phyloP scores from a whole-genome alignment of 345 rosid species.

The Aquilaria malaccensis region DNA sequence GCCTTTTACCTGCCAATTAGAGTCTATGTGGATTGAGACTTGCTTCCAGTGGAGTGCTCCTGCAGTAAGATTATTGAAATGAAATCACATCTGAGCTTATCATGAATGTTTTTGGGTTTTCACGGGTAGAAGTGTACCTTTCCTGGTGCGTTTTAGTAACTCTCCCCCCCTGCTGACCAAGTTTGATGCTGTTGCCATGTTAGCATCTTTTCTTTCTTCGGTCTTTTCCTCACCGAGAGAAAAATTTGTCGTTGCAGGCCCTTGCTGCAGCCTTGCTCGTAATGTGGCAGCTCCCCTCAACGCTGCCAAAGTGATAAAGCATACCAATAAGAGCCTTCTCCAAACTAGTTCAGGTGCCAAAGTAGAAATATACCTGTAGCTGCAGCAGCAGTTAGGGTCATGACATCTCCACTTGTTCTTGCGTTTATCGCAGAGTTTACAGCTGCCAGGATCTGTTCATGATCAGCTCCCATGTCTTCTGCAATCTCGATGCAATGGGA shows the following conservation, averaged over 20 bases:
- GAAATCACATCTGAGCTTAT: too few relatives aligned
- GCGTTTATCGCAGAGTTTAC: constrained; percentile 80
- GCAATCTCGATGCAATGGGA: constrained; percentile 92
- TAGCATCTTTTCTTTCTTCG: constrained; percentile 38
- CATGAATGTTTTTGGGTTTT: too few relatives aligned
- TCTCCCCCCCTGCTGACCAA: constrained; percentile 77
- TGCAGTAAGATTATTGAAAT: constrained; percentile 13
- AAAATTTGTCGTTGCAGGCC: constrained; percentile 32
- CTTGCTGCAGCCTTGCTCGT: constrained; percentile 68
- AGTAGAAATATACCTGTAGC: constrained; percentile 59
- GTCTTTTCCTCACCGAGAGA: constrained; percentile 40
- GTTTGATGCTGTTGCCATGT: constrained; percentile 46
- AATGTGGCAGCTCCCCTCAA: constrained; percentile 72
- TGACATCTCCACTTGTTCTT: constrained; percentile 75
- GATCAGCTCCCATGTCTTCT: constrained; percentile 87
- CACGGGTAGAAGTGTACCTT: constrained; percentile 45
- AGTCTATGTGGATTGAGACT: constrained; percentile 71
- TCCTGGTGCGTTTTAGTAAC: constrained; percentile 87
- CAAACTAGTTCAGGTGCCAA: too few relatives aligned
- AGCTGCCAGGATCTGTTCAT: constrained; percentile 56
- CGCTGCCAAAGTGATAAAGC: constrained; percentile 31
- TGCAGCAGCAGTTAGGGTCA: constrained; percentile 93
- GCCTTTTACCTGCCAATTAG: constrained; percentile 69
- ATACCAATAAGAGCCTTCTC: background rate
- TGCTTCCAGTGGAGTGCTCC: constrained; percentile 93